These are phyloP conservation scores for Thielaviopsis punctulata DNA, from an alignment of 2,329 filamentous ascomycete species.

Conservation along the genomic window DNA sequence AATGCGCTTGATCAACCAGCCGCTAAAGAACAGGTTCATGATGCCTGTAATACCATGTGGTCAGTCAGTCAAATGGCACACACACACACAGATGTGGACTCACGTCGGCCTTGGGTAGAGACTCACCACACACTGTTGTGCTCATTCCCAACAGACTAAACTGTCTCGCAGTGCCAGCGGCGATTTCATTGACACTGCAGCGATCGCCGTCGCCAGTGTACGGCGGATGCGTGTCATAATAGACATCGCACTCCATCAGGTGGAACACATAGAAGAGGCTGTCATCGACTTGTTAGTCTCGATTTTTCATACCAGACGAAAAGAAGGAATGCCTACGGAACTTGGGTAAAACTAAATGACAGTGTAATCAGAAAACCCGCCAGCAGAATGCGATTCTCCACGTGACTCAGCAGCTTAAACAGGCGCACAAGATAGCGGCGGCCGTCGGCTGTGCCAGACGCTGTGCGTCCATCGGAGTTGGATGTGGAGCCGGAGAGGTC, in stretches of 20 bases:
- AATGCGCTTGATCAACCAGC: slow-evolving; percentile 47
- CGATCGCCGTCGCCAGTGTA: slow-evolving; percentile 31
- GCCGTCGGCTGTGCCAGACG: background rate
- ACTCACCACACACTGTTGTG: slow-evolving; percentile 45
- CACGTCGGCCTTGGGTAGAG: background rate
- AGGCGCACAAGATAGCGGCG: background rate
- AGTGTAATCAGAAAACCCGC: slow-evolving; percentile 42
- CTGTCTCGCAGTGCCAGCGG: slow-evolving; percentile 44
- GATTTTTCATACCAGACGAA: background rate
- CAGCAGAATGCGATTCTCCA: slow-evolving; percentile 33
- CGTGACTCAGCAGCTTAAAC: slow-evolving; percentile 7
- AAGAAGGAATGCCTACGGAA: slow-evolving; percentile 27
- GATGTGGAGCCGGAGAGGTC: background rate
- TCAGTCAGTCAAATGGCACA: background rate
- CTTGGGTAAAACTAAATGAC: slow-evolving; percentile 32
- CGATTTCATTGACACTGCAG: slow-evolving; percentile 44
- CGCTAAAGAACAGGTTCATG: slow-evolving; percentile 49
- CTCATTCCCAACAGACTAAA: slow-evolving; percentile 48
- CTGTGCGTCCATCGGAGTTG: background rate
- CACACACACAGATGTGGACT: too few relatives aligned
- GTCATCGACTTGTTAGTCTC: slow-evolving; percentile 12
- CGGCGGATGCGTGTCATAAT: slow-evolving; percentile 41
- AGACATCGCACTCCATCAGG: slow-evolving; percentile 54
- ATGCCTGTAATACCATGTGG: slow-evolving; percentile 22
- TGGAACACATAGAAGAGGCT: slow-evolving; percentile 48